Evolutionary conservation across 2,329 filamentous ascomycete genomes (phyloP), one percentile per base, ranked within the genome.

Genomic region (Dothideomycetes sp.): DNA sequence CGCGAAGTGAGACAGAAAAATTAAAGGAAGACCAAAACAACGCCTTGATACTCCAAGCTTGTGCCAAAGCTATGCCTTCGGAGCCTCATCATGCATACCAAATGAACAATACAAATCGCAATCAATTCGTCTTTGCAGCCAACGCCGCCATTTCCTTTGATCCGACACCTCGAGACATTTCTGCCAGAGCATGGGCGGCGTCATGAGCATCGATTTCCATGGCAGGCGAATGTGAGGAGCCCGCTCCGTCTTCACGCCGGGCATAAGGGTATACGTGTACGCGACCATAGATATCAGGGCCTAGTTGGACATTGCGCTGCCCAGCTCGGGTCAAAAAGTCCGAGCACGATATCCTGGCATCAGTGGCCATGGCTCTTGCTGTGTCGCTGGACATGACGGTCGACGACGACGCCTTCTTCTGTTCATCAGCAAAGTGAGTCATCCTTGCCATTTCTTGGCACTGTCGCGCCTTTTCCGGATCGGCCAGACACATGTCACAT

Each of bases 191-290:
- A 24, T 47, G 39, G 15, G 45, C 45, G 5, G 45, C 45, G n/a
- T 47, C 45, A 5, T 39, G 34, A 31, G 39, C 37, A 30, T 47
- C 45, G 17, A 47, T 37, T 10, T 47, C 45, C 42, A 47, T 44
- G 3, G 40, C 40, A 15, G 45, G 45, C 22, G 38, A 39, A 19
- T 46, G 44, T 17, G 36, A 37, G 7, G 19, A 19, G 12, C 34
- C 30, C n/a, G n/a, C n/a, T n/a, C 31, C 41, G 10, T 43, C 33
- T 4, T 19, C 10, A 5, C 42, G 39, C 7, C 12, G 22, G 14
- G 19, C 18, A 29, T 45, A 37, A 3, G 37, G 42, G 24, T 44
- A 47, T 2, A 41, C 40, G 35, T 47, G 42, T 18, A 47, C 22
- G 2, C 32, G 30, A 4, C 38, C 33, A 5, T 45, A 40, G 4